Percentiles rank a stretch among this genome's conserved stretches.
Evolutionary conservation across 139 green algal species (phyloP).

Genomic region (Closterium sp.): DNA sequence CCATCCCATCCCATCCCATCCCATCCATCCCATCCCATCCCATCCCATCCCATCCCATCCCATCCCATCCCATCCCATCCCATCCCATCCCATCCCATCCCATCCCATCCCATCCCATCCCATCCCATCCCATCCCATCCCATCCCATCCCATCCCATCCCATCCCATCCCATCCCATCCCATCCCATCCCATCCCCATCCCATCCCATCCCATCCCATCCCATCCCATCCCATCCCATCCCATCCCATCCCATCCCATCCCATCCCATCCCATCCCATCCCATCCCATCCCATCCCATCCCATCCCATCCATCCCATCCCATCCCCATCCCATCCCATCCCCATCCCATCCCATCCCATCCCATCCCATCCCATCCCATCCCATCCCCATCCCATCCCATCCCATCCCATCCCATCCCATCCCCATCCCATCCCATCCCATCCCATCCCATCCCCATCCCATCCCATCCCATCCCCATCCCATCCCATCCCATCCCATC

Average conservation of each 20-base stretch:
- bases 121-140: not conserved
- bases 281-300: slow-evolving; percentile 17
- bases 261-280: not conserved
- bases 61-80: slow-evolving; percentile 18
- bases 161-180: slow-evolving; percentile 17
- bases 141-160: not conserved
- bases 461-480: slow-evolving; percentile 18
- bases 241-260: not conserved
- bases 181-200: slow-evolving; percentile 18
- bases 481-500: slow-evolving; percentile 10
- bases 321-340: slow-evolving; percentile 20
- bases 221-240: not conserved
- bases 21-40: not conserved
- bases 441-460: slow-evolving; percentile 18
- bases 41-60: slow-evolving; percentile 17
- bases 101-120: not conserved
- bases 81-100: slow-evolving; percentile 20
- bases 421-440: slow-evolving; percentile 19
- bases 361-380: not conserved
- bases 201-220: slow-evolving; percentile 20
- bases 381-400: no score
- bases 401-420: slow-evolving; percentile 2
- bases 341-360: slow-evolving; percentile 12
- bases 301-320: slow-evolving; percentile 18
- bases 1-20: not conserved